Evolutionary conservation across 805 yeast genomes (phyloP).

Genomic region (Yarrowia bubula): DNA sequence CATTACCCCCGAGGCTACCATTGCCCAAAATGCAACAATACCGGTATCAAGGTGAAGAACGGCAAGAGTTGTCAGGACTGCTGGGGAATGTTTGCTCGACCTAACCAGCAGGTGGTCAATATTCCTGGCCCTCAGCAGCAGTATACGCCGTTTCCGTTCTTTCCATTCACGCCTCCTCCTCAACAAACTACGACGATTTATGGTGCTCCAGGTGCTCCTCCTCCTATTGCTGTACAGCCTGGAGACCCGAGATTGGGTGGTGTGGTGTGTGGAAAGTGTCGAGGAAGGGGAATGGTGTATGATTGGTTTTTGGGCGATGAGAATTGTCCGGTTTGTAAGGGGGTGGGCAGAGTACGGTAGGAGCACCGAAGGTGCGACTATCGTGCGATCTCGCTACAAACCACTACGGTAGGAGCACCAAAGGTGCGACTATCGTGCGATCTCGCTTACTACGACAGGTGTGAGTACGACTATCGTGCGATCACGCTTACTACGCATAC

Average conservation of each 20-base stretch:
- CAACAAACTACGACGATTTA: constrained; percentile 28
- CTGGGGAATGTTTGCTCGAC: constrained; percentile 60
- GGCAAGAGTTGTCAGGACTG: constrained; percentile 69
- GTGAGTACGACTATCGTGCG: neutral
- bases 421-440: neutral
- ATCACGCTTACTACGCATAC: no score
- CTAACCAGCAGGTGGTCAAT: constrained; percentile 33
- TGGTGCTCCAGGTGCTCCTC: constrained; percentile 36
- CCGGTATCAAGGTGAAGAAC: constrained; percentile 61
- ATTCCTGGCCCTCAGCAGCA: constrained; percentile 32
- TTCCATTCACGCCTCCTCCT: constrained; percentile 29
- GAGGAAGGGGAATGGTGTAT: constrained; percentile 58
- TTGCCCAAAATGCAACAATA: constrained; percentile 71
- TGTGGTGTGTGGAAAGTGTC: constrained; percentile 64
- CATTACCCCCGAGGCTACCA: constrained; percentile 58
- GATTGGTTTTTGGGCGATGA: constrained; percentile 58
- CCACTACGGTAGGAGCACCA: neutral
- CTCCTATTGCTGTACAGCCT: constrained; percentile 54
- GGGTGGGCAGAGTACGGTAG: constrained; percentile 53
- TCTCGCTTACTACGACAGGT: neutral
- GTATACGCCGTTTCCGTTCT: constrained; percentile 31
- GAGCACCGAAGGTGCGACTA: neutral
- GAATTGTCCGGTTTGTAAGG: constrained; percentile 61
- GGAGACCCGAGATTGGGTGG: constrained; percentile 84
- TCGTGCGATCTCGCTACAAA: no score